Conservation (phyloP, 1,284 basidiomycete species). For the Apiotrichum porosum region DNA sequence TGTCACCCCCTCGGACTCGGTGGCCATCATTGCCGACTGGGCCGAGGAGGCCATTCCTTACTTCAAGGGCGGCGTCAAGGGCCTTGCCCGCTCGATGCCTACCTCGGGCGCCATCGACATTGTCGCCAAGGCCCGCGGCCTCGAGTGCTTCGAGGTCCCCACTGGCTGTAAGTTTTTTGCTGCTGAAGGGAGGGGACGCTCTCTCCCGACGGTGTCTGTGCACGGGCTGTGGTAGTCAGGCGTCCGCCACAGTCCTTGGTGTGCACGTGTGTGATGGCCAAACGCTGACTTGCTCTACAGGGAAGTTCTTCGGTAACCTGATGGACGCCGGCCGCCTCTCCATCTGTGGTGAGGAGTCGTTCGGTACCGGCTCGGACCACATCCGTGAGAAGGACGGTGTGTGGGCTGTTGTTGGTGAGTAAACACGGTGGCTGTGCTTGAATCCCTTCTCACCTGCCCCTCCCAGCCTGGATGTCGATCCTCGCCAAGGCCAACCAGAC, state of each 20-base stretch:
- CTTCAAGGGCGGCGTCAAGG: conserved; percentile 90
- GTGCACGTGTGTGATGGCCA: too few species aligned
- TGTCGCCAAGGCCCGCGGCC: conserved; percentile 88
- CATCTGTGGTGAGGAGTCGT: conserved; percentile 98
- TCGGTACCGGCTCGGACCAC: conserved; percentile 99
- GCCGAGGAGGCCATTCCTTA: conserved; percentile 88
- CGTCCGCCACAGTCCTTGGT: too few species aligned
- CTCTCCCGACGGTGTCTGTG: too few species aligned
- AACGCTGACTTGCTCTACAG: conserved; percentile 48
- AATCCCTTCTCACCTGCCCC: too few species aligned
- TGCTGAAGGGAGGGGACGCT: too few species aligned
- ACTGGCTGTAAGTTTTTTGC: conserved; percentile 71
- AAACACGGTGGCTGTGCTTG: not conserved
- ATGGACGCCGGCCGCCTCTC: conserved; percentile 98
- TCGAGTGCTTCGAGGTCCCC: conserved; percentile 93
- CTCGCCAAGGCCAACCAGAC: conserved; percentile 86
- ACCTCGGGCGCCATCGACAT: conserved; percentile 95
- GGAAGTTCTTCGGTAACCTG: conserved; percentile 99
- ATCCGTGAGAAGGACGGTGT: conserved; percentile 99
- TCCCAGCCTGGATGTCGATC: conserved; percentile 90
- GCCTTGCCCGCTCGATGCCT: conserved; percentile 93
- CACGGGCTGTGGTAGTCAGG: too few species aligned
- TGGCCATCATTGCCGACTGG: conserved; percentile 99
- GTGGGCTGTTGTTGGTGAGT: conserved; percentile 86
- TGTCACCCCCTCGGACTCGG: conserved; percentile 94